Evolutionary conservation across 495 filamentous ascomycete genomes (phyloP), one percentile per base, ranked within the genome.

Genomic region (Penicillium bovifimosum): DNA sequence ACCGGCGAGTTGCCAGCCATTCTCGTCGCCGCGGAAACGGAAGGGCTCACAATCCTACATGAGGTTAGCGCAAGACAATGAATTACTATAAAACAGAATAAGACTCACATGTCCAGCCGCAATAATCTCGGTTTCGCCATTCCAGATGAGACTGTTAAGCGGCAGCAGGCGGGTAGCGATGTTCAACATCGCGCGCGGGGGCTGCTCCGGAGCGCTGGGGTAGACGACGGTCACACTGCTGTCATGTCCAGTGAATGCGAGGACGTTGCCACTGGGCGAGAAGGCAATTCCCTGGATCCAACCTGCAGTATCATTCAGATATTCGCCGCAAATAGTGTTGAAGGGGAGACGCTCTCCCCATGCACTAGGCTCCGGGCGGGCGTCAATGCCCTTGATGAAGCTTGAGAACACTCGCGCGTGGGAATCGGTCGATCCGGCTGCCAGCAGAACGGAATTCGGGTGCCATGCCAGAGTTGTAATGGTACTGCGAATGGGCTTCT

Each of bases 301-400:
- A 6, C 95, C 93, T 20, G 92, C 93, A 1, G 90, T 95, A 64
- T 91, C 90, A 56, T 98, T 98, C 53, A 93, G 66, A 61, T 82
- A 98, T 72, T 97, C 95, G 47, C 95, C 93, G 64, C 95, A 98
- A 47, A 97, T 91, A 6, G 93, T 97, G 65, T 95, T 95, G 79
- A 97, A 97, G 17, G 95, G 95, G 49, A 97, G 72, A 28, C 91
- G 76, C 75, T 98, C 93, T 35, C 93, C 93, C 93, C 93, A 98
- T 27, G 85, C 88, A 32, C 84, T 86, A 4, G 90, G 85, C 62
- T 95, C 91, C 0, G 95, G 95, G 47, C 90, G 79, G 51, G 80
- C 78, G 68, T 98, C 93, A 35, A 91, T 80, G 34, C 91, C 91
- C 76, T 97, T 98, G 76, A 97, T 89, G 73, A 93, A 98, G 65